A percentile compares a stretch with the other conserved stretches of the same genome.
Evolutionary conservation across 345 rosid genomes (phyloP).

Genomic region (Gossypium mustelinum): DNA sequence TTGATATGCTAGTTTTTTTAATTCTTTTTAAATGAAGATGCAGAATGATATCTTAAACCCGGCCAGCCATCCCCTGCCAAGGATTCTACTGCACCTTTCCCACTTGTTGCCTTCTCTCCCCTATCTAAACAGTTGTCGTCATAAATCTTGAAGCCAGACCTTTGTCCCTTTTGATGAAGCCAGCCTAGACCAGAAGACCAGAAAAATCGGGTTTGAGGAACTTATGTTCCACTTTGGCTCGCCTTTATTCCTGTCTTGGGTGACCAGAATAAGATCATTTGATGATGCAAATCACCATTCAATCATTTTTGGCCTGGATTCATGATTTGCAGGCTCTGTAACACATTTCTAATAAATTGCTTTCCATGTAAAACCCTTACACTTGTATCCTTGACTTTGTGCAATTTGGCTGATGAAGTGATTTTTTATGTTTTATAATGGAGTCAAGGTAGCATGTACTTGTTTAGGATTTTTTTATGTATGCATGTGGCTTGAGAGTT

Average conservation of each 20-base stretch:
- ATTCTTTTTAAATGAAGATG: conserved; percentile 9
- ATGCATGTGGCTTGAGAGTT: not conserved
- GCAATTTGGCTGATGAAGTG: conserved; percentile 9
- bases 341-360: not conserved
- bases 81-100: conserved; percentile 32
- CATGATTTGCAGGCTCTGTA: conserved; percentile 6
- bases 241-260: conserved; percentile 27
- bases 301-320: conserved; percentile 27
- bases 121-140: conserved; percentile 2
- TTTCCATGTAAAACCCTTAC: conserved; percentile 3
- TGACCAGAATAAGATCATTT: conserved; percentile 23
- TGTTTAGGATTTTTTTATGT: conserved; percentile 8
- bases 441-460: conserved; percentile 17
- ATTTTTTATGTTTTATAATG: conserved; percentile 11
- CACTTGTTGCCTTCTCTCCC: conserved; percentile 9
- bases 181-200: conserved; percentile 13
- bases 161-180: conserved; percentile 8
- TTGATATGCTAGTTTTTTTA: conserved; percentile 7
- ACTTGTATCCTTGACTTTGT: conserved; percentile 21
- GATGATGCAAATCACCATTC: conserved; percentile 31
- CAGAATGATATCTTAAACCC: conserved; percentile 21
- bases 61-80: conserved; percentile 26
- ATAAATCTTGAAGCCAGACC: conserved; percentile 12
- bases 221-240: conserved; percentile 12
- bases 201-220: conserved; percentile 8